Conservation (phyloP, 2,329 filamentous ascomycete genomes). For the Diatrype stigma region DNA sequence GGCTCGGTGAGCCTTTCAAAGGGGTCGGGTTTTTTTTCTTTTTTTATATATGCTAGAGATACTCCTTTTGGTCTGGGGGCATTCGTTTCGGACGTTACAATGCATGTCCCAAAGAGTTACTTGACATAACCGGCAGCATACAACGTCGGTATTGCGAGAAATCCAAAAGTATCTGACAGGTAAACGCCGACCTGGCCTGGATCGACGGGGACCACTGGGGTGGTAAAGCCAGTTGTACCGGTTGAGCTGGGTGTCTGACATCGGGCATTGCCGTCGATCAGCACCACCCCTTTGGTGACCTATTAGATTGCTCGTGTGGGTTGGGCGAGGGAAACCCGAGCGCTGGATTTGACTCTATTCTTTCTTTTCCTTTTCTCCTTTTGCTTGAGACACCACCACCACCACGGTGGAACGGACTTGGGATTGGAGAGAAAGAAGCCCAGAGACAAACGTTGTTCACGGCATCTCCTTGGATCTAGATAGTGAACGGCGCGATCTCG, state of each 20-base stretch:
- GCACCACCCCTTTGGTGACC: not conserved
- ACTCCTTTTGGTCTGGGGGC: no score
- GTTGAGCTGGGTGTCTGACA: no score
- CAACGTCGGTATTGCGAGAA: no score
- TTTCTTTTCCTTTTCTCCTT: no score
- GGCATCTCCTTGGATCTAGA: not conserved
- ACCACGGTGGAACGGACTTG: not conserved
- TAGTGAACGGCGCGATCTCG: not conserved
- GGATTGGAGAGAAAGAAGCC: not conserved
- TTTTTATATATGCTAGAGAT: no score
- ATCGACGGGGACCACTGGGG: not conserved
- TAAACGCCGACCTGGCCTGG: not conserved
- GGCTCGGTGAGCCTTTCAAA: no score
- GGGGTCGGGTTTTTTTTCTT: no score
- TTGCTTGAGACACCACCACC: no score
- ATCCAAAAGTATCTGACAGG: constrained; percentile 4
- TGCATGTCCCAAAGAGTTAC: no score
- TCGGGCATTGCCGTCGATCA: no score
- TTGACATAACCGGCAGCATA: no score
- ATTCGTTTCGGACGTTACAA: not conserved
- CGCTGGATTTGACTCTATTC: not conserved
- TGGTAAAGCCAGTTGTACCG: not conserved
- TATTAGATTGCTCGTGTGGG: not conserved
- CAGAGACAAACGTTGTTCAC: not conserved
- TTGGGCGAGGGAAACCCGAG: not conserved